These are phyloP conservation scores for Fusarium sp. DNA, from an alignment of 2,329 filamentous ascomycete genomes.

Conservation along the genomic window DNA sequence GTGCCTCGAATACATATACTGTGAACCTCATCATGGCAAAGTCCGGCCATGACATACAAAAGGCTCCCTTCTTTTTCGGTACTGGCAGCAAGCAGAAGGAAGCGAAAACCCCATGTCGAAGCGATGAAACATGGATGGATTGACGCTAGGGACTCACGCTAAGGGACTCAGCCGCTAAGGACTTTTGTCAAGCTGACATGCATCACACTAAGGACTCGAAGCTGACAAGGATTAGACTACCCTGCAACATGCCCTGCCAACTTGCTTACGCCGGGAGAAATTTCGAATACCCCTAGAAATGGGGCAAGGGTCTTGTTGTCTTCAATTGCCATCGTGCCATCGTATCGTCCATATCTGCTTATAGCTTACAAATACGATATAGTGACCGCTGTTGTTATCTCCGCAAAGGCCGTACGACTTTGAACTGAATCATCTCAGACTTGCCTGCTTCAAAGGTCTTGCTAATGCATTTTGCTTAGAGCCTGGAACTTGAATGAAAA, in stretches of 20 bases:
- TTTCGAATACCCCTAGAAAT: background rate
- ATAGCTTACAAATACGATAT: background rate
- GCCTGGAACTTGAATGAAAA: background rate
- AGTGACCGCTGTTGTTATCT: background rate
- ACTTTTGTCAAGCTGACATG: conserved; percentile 13
- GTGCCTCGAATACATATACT: conserved; percentile 3
- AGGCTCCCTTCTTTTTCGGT: background rate
- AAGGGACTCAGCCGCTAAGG: conserved; percentile 6
- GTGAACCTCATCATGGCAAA: background rate
- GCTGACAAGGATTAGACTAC: background rate
- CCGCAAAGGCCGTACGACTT: background rate
- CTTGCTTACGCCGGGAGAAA: background rate
- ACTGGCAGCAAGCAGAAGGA: conserved; percentile 5
- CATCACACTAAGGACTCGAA: conserved; percentile 1
- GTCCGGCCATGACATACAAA: background rate
- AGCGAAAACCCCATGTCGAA: conserved; percentile 3
- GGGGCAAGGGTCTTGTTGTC: background rate
- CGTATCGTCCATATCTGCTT: background rate
- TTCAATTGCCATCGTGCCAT: background rate
- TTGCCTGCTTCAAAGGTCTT: background rate
- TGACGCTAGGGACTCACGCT: conserved; percentile 7
- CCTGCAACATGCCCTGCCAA: background rate
- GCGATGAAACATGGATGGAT: background rate
- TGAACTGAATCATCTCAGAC: background rate
- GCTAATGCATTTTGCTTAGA: background rate